Base-by-base conservation (phyloP, 768 basidiomycete species). In the Clitopilus passeckerianus region DNA sequence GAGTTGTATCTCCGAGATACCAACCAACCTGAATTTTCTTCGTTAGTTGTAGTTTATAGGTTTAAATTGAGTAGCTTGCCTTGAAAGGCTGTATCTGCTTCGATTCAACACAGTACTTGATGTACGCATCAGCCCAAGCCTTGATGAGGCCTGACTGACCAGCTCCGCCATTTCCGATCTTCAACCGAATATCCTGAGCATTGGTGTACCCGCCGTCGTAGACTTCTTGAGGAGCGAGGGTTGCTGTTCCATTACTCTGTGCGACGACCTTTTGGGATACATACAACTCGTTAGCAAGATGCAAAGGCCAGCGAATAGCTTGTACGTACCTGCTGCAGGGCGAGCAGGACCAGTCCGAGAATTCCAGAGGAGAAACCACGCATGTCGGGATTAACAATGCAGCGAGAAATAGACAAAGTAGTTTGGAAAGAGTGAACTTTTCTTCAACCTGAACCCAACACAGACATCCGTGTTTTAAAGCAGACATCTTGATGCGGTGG, bases 1-100 rank as follows among this genome's bases (percentile, higher is more conserved):
- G 73, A 0, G 82, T 84, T 5, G 82, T 83, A 62, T 85, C 84
- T 6, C 81, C 81, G 23, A 84, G 70, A 65, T 80, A 80, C 84
- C 84, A 85, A 10, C 72, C 83, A 24, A 84, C 75, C 83, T 84
- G 4, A 16, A 33, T 23, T 1, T 16, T n/a, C 5, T 9, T 50
- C 16, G 18, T 50, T 22, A 50, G 46, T 5, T 9, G 20, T 5
- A 20, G 9, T 18, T 6, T 37, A 10, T 6, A 54, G 54, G 6
- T 33, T 34, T 1, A 14, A 22, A 10, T n/a, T 15, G 10, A 6
- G 6, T 30, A 20, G 41, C 53, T 9, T 30, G 62, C 61, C 50
- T 62, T 55, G 59, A 63, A 64, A 16, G 65, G 61, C 44, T 56
- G 20, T 23, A 41, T 30, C 24, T 30, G 20, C 18, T 55, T 58